Base-by-base conservation (phyloP, 306 rosid species). In the Rosa rugosa region DNA sequence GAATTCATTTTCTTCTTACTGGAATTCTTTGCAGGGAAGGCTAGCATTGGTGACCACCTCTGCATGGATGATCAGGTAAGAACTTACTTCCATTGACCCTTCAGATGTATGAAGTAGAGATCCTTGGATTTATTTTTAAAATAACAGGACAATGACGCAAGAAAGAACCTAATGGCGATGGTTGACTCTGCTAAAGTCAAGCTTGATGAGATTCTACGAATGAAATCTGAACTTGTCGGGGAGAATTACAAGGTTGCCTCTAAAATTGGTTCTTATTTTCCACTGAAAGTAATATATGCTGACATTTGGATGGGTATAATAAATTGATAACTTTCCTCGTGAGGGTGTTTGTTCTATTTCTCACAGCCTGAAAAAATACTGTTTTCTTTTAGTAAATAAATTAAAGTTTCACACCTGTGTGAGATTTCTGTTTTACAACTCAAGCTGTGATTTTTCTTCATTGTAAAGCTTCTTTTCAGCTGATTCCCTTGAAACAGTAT, bases 131-230 rank as follows among this genome's bases (percentile, higher is more conserved):
- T 75, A 77, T 78, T 69, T 79, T 81, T 85, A 75, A 71, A 54
- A 34, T 84, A 63, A 77, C 87, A 94, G 97, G 98, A 75, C 42
- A 68, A 78, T 75, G 86, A 87, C 34, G 77, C 84, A 73, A 87
- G 80, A 86, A 75, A 81, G 81, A 88, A 80, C 75, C 83, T 86
- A 60, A 77, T 67, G 78, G 81, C 59, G 66, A 75, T 83, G 86
- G 72, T 92, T 85, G 90, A 92, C 75, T 85, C 88, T 71, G 96
- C 96, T 81, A 88, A 88, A 87, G 93, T 86, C 74, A 85, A 79
- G 82, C 93, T 85, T 73, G 82, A 86, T 80, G 94, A 86, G 64
- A 88, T 89, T 77, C 83, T 79, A 79, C 73, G 8, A 76, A 73
- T 83, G 82, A 89, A 92, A 88, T 83, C 86, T 74, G 85, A 85